These are phyloP conservation scores for Nosema bombycis DNA, from an alignment of 371 early-diverging fungal genomes.

Conservation along the genomic window DNA sequence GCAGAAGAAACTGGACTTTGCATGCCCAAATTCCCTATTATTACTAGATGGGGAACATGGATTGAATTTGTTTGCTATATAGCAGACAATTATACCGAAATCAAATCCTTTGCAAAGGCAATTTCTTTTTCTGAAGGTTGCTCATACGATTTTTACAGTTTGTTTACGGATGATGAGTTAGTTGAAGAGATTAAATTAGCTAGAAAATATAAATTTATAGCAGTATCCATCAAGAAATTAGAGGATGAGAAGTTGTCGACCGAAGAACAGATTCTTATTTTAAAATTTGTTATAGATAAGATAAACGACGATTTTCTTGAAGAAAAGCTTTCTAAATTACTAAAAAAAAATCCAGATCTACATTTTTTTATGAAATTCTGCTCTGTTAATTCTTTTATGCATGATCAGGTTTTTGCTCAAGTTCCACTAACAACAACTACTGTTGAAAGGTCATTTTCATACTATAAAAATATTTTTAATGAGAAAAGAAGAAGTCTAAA, in stretches of 20 bases:
- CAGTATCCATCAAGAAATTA: not conserved
- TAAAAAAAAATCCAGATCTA: not conserved
- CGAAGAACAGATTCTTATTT: not conserved
- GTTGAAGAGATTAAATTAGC: too few relatives aligned
- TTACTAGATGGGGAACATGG: not conserved
- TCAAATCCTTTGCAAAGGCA: not conserved
- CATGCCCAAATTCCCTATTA: not conserved
- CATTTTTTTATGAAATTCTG: too few relatives aligned
- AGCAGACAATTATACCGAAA: not conserved
- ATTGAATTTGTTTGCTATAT: not conserved
- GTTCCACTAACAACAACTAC: not conserved
- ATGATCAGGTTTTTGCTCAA: not conserved
- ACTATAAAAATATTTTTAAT: not conserved
- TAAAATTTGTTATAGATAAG: not conserved
- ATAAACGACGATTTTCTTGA: not conserved
- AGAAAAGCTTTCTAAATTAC: not conserved
- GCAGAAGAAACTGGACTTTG: not conserved
- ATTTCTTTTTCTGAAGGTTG: too few relatives aligned
- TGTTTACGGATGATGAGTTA: too few relatives aligned
- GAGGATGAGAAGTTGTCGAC: not conserved
- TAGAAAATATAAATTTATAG: too few relatives aligned
- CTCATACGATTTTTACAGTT: too few relatives aligned
- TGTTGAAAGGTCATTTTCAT: not conserved
- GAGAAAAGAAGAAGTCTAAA: not conserved
- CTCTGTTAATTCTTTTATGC: not conserved